Conservation (phyloP, 441 rosid species). For the Rhodomyrtus psidioides region DNA sequence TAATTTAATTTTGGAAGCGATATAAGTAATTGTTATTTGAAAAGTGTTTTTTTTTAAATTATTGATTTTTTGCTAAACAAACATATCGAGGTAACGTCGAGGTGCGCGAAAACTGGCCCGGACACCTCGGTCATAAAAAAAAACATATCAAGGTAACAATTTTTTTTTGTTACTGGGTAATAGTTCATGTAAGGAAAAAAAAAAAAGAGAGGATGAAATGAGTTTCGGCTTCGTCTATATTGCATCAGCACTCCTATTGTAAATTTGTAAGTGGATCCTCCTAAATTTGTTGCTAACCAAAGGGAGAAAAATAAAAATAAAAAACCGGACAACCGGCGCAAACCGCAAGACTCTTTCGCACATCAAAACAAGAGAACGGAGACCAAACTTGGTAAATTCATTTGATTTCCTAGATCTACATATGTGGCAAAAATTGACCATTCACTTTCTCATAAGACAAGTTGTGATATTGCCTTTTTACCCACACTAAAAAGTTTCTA, state of each 20-base stretch:
- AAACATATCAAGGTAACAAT: too few relatives aligned
- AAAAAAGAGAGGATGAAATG: background rate
- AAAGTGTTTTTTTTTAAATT: background rate
- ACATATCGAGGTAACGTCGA: rapidly evolving
- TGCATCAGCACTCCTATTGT: background rate
- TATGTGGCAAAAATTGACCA: background rate
- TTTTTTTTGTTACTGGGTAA: background rate
- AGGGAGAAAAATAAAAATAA: background rate
- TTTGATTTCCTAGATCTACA: background rate
- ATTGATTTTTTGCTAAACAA: background rate
- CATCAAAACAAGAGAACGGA: background rate
- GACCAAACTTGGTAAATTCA: background rate
- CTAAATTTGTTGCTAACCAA: background rate
- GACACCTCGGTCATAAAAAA: too few relatives aligned
- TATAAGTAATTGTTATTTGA: background rate
- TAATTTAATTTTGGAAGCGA: background rate
- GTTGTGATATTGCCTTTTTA: background rate
- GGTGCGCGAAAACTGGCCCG: too few relatives aligned
- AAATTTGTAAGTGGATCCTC: background rate
- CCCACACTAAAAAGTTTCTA: background rate
- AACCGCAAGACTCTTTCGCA: background rate
- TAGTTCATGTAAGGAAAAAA: background rate
- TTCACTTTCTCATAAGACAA: background rate
- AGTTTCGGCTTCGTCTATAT: background rate
- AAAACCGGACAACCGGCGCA: background rate